phyloP scores from a whole-genome alignment of 2,329 filamentous ascomycete species.

The Penicillium glabrum region DNA sequence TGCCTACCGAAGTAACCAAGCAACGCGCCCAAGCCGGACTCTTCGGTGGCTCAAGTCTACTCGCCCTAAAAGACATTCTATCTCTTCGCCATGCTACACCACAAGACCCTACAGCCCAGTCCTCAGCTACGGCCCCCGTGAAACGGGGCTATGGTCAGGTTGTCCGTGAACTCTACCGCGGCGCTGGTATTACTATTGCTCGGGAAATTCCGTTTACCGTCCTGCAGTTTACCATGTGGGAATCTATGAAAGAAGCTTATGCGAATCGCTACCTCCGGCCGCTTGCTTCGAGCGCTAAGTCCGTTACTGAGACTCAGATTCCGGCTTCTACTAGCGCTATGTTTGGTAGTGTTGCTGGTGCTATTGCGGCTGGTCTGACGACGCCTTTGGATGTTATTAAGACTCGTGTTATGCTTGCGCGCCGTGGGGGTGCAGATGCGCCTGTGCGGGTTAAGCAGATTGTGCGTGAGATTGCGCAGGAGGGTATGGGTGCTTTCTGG shows the following conservation, averaged over 20 bases:
- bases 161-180: slow-evolving; percentile 82
- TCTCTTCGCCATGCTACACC: slow-evolving; percentile 42
- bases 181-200: slow-evolving; percentile 89
- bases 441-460: slow-evolving; percentile 48
- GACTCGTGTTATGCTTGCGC: slow-evolving; percentile 90
- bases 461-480: slow-evolving; percentile 61
- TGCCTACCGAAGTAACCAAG: slow-evolving; percentile 96
- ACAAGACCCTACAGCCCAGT: neutral
- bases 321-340: slow-evolving; percentile 76
- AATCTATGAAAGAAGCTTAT: slow-evolving; percentile 71
- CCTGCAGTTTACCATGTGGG: slow-evolving; percentile 97
- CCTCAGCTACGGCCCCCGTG: slow-evolving; percentile 26
- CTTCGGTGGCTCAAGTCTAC: slow-evolving; percentile 67
- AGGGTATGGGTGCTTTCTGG: slow-evolving; percentile 49
- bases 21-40: slow-evolving; percentile 89
- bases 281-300: slow-evolving; percentile 25
- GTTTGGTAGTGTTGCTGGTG: slow-evolving; percentile 81
- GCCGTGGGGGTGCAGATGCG: slow-evolving; percentile 53
- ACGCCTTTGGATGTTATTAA: slow-evolving; percentile 96
- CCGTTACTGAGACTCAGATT: slow-evolving; percentile 46
- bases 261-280: slow-evolving; percentile 43
- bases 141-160: slow-evolving; percentile 55
- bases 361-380: slow-evolving; percentile 80
- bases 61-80: slow-evolving; percentile 70
- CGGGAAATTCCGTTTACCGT: slow-evolving; percentile 97